Evolutionary conservation across 228 moss, liverwort and hornwort genomes (phyloP), one percentile per base, ranked within the genome.

Genomic region (Sphagnum fallax): DNA sequence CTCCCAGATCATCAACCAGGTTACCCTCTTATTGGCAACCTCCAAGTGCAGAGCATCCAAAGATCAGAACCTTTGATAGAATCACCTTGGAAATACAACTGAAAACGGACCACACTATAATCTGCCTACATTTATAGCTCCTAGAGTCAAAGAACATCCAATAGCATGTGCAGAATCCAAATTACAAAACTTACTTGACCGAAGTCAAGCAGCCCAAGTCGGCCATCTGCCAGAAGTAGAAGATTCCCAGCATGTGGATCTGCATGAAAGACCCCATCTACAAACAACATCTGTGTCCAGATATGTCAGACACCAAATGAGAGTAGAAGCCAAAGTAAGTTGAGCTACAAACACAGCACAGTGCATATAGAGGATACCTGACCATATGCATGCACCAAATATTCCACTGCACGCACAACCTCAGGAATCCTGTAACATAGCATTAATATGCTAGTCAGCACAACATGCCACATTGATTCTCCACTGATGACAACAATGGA

Each of bases 241-340:
- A 98, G 80, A 78, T 98, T 98, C 49, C 98, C 98, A 48, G 98
- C 90, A 86, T 98, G 98, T 68, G 98, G 98, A 86, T 98, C 98
- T 50, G 98, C 98, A 80, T 98, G 98, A 65, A 98, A 98, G 51
- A 93, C 74, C 67, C 98, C 98, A 79, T 98, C 98, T 73, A 90
- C 80, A 68, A 98, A 83, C 61, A 98, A 69, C 98, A 98, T 98
- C 90, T 97, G 87, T 52, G 53, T 48, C 55, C 55, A 55, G 55
- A 2, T 55, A 12, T 12, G 32, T 32, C 32, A 32, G 32, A 32
- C 32, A 32, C 32, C 32, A 32, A 32, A 32, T 32, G 32, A 32
- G 32, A 1, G 32, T 32, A 32, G 32, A 32, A 32, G 32, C 32
- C 32, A 32, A 32, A 32, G 32, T 32, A 32, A 32, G 32, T 32